Evolutionary conservation across 2,329 filamentous ascomycete species (phyloP).

Genomic region (Fusarium sublunatum): DNA sequence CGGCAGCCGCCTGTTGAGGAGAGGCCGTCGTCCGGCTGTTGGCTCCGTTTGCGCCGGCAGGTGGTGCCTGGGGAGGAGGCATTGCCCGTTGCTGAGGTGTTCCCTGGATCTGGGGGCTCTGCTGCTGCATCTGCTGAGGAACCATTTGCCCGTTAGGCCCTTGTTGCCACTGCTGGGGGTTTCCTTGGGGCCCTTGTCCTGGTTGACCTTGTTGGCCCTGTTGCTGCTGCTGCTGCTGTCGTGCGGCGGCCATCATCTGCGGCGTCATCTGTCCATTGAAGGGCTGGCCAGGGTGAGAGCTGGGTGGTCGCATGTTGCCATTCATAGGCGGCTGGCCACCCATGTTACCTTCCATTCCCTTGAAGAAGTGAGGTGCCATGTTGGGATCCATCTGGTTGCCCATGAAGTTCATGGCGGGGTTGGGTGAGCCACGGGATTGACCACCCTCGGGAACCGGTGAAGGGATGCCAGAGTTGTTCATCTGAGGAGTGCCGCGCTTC

Average conservation of each 20-base stretch:
- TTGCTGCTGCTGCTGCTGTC: conserved; percentile 52
- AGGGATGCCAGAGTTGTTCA: conserved; percentile 75
- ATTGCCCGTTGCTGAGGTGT: conserved; percentile 79
- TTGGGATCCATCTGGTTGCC: conserved; percentile 70
- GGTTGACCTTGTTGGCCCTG: conserved; percentile 54
- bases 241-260: conserved; percentile 66
- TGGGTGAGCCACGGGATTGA: conserved; percentile 74
- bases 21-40: conserved; percentile 69
- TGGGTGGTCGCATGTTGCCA: conserved; percentile 73
- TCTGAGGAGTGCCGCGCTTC: conserved; percentile 80
- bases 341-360: conserved; percentile 63
- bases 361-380: conserved; percentile 70
- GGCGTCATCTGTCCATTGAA: conserved; percentile 70
- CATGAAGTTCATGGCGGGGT: conserved; percentile 71
- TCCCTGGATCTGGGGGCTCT: conserved; percentile 65
- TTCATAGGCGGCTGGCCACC: conserved; percentile 64
- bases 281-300: conserved; percentile 70
- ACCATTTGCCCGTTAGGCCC: conserved; percentile 57
- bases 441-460: conserved; percentile 77
- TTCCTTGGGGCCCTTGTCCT: conserved; percentile 47
- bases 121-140: conserved; percentile 55
- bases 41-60: conserved; percentile 58
- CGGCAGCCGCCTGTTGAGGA: conserved; percentile 71
- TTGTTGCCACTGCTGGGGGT: conserved; percentile 55
- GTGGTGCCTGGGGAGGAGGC: conserved; percentile 73